Base-by-base conservation (phyloP, 2,329 filamentous ascomycete species). In the Arthroderma uncinatum region DNA sequence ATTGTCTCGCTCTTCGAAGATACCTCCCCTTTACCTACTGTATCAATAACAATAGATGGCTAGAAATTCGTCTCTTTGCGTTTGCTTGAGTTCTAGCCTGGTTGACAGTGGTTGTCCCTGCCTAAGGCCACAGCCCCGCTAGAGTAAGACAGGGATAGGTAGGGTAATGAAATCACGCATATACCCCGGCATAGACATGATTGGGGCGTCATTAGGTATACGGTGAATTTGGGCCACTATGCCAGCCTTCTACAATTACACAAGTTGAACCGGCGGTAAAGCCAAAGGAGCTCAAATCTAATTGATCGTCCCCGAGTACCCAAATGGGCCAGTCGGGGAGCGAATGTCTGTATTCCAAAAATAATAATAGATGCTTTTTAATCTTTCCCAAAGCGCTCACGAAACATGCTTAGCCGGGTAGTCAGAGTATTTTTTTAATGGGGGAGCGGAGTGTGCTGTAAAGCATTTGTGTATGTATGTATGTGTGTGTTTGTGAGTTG, bases 21-120 rank as follows among this genome's bases (percentile, higher is more conserved):
- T 33, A 50, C 47, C 47, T 50, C 33, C 47, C 47, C 19, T 50
- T 47, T 50, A 28, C 21, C 40, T 16, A 50, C 47, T 50, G 39
- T 42, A 42, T 21, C 39, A 10, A 4, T 42, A 34, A 50, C 14
- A 9, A 50, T 50, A 50, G 47, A 50, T 50, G 47, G 25, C 28
- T 50, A 42, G 39, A 42, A 21, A 42, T 16, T 16, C 6, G n/a
- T 33, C 14, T n/a, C 7, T 25, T 50, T 28, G 25, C 25, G 16
- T 30, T 50, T 10, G 9, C 25, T 50, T 12, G n/a, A 30, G 25
- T 10, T 16, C 12, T 14, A 14, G 47, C n/a, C 25, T 33, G 8
- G 47, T 50, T 21, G 28, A 30, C 23, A 42, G 6, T 19, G 14
- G 6, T 6, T 6, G 4, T 42, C 6, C 25, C 14, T 50, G n/a